Evolutionary conservation across 352 stramenopile species (phyloP).

Genomic region (Blastocystis sp.): DNA sequence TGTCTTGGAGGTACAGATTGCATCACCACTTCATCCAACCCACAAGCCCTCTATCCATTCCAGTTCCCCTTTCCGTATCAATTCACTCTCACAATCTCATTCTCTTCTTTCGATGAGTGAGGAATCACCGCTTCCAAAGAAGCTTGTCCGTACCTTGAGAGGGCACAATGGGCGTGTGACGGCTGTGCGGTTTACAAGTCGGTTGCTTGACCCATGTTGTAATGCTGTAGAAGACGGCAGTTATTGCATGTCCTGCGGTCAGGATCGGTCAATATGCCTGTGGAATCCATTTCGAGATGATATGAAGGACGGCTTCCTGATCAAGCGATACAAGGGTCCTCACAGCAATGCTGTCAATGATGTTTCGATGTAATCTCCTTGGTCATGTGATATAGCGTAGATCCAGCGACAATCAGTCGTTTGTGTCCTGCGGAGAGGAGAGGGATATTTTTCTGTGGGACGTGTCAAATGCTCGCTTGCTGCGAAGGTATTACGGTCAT

Average conservation of each 20-base stretch:
- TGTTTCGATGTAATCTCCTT: conserved; percentile 39
- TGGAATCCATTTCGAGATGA: conserved; percentile 68
- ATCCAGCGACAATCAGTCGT: conserved; percentile 48
- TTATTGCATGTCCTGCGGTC: conserved; percentile 66
- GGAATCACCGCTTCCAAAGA: not conserved
- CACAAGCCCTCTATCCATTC: no score
- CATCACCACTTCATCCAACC: no score
- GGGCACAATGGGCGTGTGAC: conserved; percentile 54
- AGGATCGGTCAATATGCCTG: conserved; percentile 65
- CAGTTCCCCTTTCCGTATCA: no score
- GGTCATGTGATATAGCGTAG: not conserved
- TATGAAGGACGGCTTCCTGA: conserved; percentile 69
- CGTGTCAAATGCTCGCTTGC: conserved; percentile 39
- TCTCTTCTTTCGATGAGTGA: not conserved
- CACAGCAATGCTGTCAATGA: conserved; percentile 68
- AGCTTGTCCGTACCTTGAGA: conserved; percentile 31
- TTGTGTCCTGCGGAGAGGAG: conserved; percentile 65
- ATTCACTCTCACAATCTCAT: no score
- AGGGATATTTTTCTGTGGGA: conserved; percentile 65
- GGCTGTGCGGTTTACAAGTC: conserved; percentile 49
- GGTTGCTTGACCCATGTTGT: not conserved
- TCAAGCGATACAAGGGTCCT: conserved; percentile 68
- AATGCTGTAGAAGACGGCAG: conserved; percentile 59
- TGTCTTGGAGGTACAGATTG: no score
- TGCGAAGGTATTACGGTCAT: conserved; percentile 62